Percentiles rank a stretch among this genome's conserved stretches.
phyloP scores from a whole-genome alignment of 1,139 yeast genomes.

The Yamadazyma sp. region DNA sequence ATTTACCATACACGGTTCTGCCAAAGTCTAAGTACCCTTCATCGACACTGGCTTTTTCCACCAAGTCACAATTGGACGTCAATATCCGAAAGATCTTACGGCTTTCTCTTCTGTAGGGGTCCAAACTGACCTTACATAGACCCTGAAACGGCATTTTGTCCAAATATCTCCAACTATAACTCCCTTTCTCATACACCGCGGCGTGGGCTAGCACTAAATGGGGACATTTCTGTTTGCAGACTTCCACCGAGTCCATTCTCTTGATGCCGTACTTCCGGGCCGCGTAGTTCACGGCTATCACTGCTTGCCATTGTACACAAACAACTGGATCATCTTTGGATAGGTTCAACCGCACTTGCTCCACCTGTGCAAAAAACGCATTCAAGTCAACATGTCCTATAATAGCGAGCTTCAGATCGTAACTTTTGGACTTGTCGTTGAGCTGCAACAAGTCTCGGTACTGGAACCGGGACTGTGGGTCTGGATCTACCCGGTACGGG shows the following conservation, averaged over 20 bases:
- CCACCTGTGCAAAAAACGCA: conserved; percentile 95
- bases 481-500: conserved; percentile 8
- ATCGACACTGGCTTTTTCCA: conserved; percentile 95
- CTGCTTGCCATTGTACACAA: conserved; percentile 88
- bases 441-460: conserved; percentile 49
- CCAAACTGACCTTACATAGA: conserved; percentile 80
- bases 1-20: conserved; percentile 24
- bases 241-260: conserved; percentile 69
- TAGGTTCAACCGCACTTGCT: conserved; percentile 70
- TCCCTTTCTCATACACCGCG: conserved; percentile 89
- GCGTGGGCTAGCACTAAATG: conserved; percentile 80
- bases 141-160: conserved; percentile 42
- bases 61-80: conserved; percentile 53
- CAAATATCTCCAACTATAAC: conserved; percentile 73
- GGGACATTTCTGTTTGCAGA: conserved; percentile 77
- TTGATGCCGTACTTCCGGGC: conserved; percentile 82
- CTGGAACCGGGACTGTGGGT: conserved; percentile 31
- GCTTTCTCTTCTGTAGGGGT: conserved; percentile 87
- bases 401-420: conserved; percentile 70
- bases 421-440: conserved; percentile 45
- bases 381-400: conserved; percentile 87
- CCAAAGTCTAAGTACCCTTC: conserved; percentile 90
- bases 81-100: conserved; percentile 72
- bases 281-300: conserved; percentile 88
- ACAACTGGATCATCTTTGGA: conserved; percentile 78